Conservation (phyloP, 2,329 filamentous ascomycete species). For the Venturia effusa region DNA sequence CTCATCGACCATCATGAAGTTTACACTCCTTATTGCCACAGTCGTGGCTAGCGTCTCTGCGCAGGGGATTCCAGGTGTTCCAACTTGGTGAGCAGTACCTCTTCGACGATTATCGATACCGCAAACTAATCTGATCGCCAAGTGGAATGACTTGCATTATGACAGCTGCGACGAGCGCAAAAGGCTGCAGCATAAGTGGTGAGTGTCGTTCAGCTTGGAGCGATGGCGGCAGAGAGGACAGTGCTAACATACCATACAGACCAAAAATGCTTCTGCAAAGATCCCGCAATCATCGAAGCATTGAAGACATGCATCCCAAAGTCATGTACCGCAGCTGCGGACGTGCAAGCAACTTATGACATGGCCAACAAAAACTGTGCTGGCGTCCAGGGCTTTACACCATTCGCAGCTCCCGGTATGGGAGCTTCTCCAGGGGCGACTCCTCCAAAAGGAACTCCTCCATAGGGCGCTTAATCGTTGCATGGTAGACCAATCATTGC, state of each 20-base stretch:
- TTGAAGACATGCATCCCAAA: neutral
- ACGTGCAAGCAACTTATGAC: neutral
- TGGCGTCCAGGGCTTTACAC: neutral
- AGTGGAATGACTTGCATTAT: neutral
- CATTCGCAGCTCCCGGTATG: neutral
- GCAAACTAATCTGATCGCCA: neutral
- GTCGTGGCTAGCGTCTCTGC: neutral
- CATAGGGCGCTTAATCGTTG: too few relatives aligned
- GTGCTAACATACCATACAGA: neutral
- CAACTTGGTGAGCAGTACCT: neutral
- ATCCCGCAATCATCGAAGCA: neutral
- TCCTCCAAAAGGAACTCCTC: too few relatives aligned
- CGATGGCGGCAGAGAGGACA: neutral
- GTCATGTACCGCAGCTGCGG: neutral
- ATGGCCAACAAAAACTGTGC: neutral
- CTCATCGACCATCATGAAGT: conserved; percentile 23
- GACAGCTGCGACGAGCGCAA: neutral
- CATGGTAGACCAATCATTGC: too few relatives aligned
- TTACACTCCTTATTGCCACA: neutral
- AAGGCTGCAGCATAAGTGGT: neutral
- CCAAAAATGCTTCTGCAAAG: neutral
- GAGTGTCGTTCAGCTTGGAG: neutral
- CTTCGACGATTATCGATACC: too few relatives aligned
- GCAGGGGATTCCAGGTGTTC: neutral
- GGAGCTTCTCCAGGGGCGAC: too few relatives aligned